Evolutionary conservation across 2,329 filamentous ascomycete genomes (phyloP).

Genomic region (Aureobasidium sp.): DNA sequence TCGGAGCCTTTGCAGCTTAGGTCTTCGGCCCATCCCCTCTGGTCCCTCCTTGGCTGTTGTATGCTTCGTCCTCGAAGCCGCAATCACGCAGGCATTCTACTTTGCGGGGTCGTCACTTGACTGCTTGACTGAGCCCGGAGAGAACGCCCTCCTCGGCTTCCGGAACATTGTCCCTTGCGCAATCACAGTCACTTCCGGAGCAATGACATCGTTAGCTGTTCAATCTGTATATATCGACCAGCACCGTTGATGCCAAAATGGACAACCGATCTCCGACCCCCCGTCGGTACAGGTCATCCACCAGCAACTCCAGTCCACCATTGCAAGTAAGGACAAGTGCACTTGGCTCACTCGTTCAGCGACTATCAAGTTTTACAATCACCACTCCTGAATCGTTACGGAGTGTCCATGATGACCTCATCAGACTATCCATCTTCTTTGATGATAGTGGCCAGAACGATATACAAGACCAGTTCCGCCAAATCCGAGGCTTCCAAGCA

Average conservation of each 20-base stretch:
- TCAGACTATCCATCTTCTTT: constrained; percentile 10
- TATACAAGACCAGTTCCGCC: constrained; percentile 68
- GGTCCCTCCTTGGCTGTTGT: constrained; percentile 3
- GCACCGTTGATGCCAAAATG: constrained; percentile 12
- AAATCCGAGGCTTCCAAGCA: constrained; percentile 69
- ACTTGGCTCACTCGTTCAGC: constrained; percentile 15
- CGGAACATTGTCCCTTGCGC: not conserved
- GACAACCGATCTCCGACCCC: not conserved
- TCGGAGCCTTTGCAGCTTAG: not conserved
- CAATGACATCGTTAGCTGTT: constrained; percentile 14
- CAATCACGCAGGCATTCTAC: not conserved
- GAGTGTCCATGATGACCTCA: constrained; percentile 13
- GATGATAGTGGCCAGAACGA: constrained; percentile 12
- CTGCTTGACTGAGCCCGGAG: constrained; percentile 5
- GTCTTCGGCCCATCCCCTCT: not conserved
- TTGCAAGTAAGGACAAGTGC: constrained; percentile 11
- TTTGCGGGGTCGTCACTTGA: constrained; percentile 11
- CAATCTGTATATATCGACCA: constrained; percentile 9
- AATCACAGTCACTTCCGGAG: constrained; percentile 7
- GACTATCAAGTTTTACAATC: constrained; percentile 8
- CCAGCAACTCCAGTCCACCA: constrained; percentile 17
- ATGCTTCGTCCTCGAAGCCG: not conserved
- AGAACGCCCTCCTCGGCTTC: constrained; percentile 6
- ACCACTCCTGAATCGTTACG: constrained; percentile 6
- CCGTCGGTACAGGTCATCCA: constrained; percentile 19